phyloP scores from a whole-genome alignment of 495 filamentous ascomycete genomes.

The Annulohypoxylon nitens region DNA sequence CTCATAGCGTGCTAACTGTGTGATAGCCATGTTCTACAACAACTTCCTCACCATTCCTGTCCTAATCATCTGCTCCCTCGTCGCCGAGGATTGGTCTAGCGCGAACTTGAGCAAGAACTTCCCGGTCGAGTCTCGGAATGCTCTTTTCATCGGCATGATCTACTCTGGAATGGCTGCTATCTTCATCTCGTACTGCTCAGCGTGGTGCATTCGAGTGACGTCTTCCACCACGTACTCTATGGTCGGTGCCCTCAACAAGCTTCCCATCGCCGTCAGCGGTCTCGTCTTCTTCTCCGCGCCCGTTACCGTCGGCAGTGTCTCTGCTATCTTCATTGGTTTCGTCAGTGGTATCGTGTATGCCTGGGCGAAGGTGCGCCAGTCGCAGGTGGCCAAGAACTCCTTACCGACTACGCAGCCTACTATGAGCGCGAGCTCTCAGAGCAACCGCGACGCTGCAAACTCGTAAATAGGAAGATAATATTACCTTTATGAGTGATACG shows the following conservation, averaged over 20 bases:
- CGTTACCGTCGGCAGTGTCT: slow-evolving; percentile 90
- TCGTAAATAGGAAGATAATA: slow-evolving; percentile 49
- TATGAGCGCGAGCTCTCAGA: slow-evolving; percentile 92
- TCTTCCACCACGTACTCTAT: slow-evolving; percentile 98
- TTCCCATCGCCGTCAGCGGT: slow-evolving; percentile 91
- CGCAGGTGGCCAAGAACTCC: slow-evolving; percentile 69
- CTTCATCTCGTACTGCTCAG: slow-evolving; percentile 98
- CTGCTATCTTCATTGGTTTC: slow-evolving; percentile 90
- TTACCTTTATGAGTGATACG: slow-evolving; percentile 14
- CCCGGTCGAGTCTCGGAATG: slow-evolving; percentile 79
- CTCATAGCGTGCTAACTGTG: slow-evolving; percentile 49
- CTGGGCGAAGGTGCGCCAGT: slow-evolving; percentile 90
- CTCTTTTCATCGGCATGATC: slow-evolving; percentile 86
- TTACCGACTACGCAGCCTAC: slow-evolving; percentile 77
- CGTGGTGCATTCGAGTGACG: slow-evolving; percentile 97
- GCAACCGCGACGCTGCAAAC: slow-evolving; percentile 82
- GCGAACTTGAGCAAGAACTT: slow-evolving; percentile 90
- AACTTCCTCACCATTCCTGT: slow-evolving; percentile 97
- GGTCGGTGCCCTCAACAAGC: slow-evolving; percentile 98
- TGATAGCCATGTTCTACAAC: slow-evolving; percentile 98
- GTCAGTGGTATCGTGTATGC: slow-evolving; percentile 92
- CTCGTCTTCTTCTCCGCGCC: slow-evolving; percentile 96
- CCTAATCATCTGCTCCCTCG: slow-evolving; percentile 81
- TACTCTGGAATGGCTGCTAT: slow-evolving; percentile 93
- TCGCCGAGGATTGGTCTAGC: slow-evolving; percentile 92